Conservation (phyloP, 495 filamentous ascomycete species). For the Neurospora tetraspora region DNA sequence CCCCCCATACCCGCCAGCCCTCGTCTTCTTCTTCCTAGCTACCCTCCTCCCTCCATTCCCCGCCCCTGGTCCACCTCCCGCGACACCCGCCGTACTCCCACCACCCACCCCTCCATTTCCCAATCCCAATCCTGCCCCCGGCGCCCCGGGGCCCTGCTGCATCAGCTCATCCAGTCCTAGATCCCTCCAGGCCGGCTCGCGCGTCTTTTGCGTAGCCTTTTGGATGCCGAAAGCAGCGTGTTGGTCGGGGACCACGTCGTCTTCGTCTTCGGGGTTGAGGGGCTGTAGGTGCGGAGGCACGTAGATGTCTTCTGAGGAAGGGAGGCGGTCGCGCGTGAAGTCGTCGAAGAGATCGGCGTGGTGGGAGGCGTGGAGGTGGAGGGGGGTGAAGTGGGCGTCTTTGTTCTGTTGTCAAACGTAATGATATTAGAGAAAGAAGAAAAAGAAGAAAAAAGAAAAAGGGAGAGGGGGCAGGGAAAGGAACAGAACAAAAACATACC, state of each 20-base stretch:
- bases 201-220: conserved; percentile 63
- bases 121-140: conserved; percentile 5
- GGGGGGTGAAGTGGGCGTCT: conserved; percentile 76
- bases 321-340: conserved; percentile 59
- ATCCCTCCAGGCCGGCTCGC: conserved; percentile 79
- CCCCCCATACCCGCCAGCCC: conserved; percentile 19
- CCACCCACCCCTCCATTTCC: not conserved
- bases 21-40: conserved; percentile 1
- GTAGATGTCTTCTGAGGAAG: conserved; percentile 66
- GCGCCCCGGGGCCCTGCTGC: conserved; percentile 38
- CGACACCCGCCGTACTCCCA: conserved; percentile 11
- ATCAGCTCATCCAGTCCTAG: conserved; percentile 67
- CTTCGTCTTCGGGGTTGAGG: conserved; percentile 93
- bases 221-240: conserved; percentile 95
- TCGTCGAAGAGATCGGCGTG: conserved; percentile 91
- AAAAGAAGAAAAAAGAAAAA: not conserved
- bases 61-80: not conserved
- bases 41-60: conserved; percentile 7
- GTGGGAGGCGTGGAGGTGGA: conserved; percentile 73
- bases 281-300: conserved; percentile 84
- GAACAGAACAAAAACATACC: not conserved
- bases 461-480: not conserved
- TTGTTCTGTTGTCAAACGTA: conserved; percentile 60
- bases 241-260: conserved; percentile 94
- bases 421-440: not conserved